Percentiles rank a stretch among this genome's conserved stretches.
Conservation (phyloP, 202 grass and related monocot genomes). For the Digitaria exilis region DNA sequence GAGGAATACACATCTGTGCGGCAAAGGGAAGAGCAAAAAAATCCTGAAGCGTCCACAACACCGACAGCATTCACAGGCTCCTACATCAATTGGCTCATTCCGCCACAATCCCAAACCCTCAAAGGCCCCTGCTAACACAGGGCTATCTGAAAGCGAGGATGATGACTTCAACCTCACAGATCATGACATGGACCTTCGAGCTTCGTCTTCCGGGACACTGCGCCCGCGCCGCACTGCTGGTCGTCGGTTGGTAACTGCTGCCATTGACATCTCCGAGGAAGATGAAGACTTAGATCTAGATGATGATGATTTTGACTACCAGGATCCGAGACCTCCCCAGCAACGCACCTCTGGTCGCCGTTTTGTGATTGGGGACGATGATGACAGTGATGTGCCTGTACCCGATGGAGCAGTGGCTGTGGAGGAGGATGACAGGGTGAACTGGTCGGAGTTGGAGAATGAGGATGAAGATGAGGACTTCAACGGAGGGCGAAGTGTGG, state of each 20-base stretch:
- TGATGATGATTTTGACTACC: slow-evolving; percentile 40
- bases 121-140: not conserved
- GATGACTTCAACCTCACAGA: slow-evolving; percentile 37
- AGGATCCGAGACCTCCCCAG: slow-evolving; percentile 8
- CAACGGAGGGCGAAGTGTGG: slow-evolving; percentile 14
- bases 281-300: slow-evolving; percentile 48
- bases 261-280: slow-evolving; percentile 55
- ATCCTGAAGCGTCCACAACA: too few relatives aligned
- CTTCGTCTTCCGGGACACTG: not conserved
- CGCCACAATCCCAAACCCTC: slow-evolving; percentile 31
- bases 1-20: too few relatives aligned
- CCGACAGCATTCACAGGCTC: not conserved
- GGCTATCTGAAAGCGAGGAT: slow-evolving; percentile 43
- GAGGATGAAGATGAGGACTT: slow-evolving; percentile 56
- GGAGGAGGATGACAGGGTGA: slow-evolving; percentile 49
- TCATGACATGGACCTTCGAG: slow-evolving; percentile 11
- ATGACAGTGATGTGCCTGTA: slow-evolving; percentile 53
- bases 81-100: not conserved
- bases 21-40: too few relatives aligned
- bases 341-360: slow-evolving; percentile 38
- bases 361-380: slow-evolving; percentile 61
- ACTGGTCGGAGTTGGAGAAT: slow-evolving; percentile 73
- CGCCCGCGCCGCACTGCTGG: not conserved
- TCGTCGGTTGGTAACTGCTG: slow-evolving; percentile 33
- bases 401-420: slow-evolving; percentile 19